Evolutionary conservation across 2,329 filamentous ascomycete species (phyloP), one percentile per base, ranked within the genome.

Genomic region (Zymoseptoria pseudotritici): DNA sequence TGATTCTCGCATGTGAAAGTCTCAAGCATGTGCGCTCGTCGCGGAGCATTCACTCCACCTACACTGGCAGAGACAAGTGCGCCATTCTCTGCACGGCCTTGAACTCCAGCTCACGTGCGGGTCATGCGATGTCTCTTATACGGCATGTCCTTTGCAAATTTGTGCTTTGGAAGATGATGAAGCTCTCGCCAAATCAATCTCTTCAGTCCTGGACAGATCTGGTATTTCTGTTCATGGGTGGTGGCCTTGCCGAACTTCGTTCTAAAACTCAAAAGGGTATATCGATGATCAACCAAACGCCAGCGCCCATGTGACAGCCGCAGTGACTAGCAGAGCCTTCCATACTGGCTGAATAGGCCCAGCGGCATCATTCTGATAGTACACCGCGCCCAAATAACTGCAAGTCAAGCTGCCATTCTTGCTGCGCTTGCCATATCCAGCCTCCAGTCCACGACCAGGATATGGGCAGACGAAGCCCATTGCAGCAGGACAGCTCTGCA

Each of bases 401-500:
- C 73, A 75, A 46, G 65, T 70, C 20, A 74, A 59, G n/a, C 58
- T 60, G 6, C 66, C 67, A 24, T 61, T 64, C 9, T 51, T 20
- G 10, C 57, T 55, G 36, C 60, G 65, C 59, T 64, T 64, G 7
- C 82, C 82, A 70, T 86, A 86, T 31, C 80, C 81, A 10, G 72
- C 69, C 64, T 81, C 77, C 55, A 83, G 64, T 53, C 78, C 80
- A 46, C 71, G 70, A 0, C 78, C 78, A 1, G 69, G 67, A 36
- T 70, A 65, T 1, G 94, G 93, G 75, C 94, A 99, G 1, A 72
- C 76, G 68, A 99, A 97, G 0, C 81, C 79, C 67, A 99, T 77
- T 0, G 80, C 75, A 0, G 91, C 82, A 0, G 94, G 93, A 75
- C 94, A 99, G 70, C 84, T 90, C 75, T 88, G 86, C 10, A 96